Evolutionary conservation across 805 yeast genomes (phyloP), one percentile per base, ranked within the genome.

Genomic region (Hanseniaspora vineae): DNA sequence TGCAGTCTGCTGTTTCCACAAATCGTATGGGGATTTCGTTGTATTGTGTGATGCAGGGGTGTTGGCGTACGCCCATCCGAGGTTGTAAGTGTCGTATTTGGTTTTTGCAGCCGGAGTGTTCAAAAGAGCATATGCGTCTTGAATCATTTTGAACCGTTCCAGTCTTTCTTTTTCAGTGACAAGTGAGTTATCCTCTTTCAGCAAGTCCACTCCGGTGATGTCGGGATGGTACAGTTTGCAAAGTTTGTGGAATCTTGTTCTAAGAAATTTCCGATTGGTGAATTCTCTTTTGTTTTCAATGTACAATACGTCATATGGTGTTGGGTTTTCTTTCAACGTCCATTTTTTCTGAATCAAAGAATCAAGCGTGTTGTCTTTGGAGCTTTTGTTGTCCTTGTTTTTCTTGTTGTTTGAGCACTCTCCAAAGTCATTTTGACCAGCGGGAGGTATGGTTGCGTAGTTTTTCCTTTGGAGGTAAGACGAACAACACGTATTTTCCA

Each of bases 221-320:
- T 88, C 97, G 0, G 97, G 96, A 59, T 88, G 96, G 55, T 88
- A 88, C 10, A 79, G 58, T 60, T 83, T 84, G 11, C 88, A 88
- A 44, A 77, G 66, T 46, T 74, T 69, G 53, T 73, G 76, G 56
- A 81, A 83, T 42, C 72, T 71, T 23, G 64, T 52, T 50, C 76
- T 76, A 45, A 81, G 62, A 31, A 60, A 52, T 11, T 55, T 61
- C 45, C 60, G 60, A 48, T 72, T 71, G 42, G 72, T 61, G 20
- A 59, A 59, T 1, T 55, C 54, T 0, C 62, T 59, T 5, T 51
- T 51, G 20, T 44, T 17, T 2, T 60, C 52, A 23, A 77, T 57
- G 3, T 73, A 72, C 49, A 87, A 74, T 3, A 87, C 70, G 33
- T 84, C 85, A 55, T 81, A 81, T 0, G 96, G 95, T 0, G 81